Conservation (phyloP, 805 yeast species). For the Cyberlindnera sargentensis region DNA sequence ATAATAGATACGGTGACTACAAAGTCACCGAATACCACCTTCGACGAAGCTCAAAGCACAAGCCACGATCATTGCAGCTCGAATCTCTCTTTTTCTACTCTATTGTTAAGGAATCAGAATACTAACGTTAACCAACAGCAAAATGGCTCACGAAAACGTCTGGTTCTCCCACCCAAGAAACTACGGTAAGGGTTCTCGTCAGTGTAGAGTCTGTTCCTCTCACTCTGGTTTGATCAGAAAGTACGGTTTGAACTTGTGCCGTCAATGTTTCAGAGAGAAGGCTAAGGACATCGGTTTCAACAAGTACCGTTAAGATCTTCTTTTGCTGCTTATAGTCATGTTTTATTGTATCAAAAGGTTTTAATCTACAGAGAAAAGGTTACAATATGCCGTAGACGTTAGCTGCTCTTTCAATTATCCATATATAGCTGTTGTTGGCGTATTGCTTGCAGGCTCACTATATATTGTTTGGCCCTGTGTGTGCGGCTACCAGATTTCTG, state of each 20-base stretch:
- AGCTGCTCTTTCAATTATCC: too few species aligned
- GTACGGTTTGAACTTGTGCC: slow-evolving; percentile 98
- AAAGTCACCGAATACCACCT: too few species aligned
- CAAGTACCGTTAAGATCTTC: slow-evolving; percentile 82
- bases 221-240: slow-evolving; percentile 99
- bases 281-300: slow-evolving; percentile 98
- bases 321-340: slow-evolving; percentile 13
- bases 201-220: slow-evolving; percentile 98
- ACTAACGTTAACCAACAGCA: slow-evolving; percentile 33
- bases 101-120: neutral
- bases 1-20: too few species aligned
- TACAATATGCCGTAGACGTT: neutral
- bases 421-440: too few species aligned
- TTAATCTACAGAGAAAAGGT: slow-evolving; percentile 2
- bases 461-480: neutral
- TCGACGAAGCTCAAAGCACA: too few species aligned
- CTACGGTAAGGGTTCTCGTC: slow-evolving; percentile 99
- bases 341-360: slow-evolving; percentile 17
- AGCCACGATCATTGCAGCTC: too few species aligned
- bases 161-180: slow-evolving; percentile 99
- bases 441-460: neutral
- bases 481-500: neutral
- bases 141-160: slow-evolving; percentile 99
- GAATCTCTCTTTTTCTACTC: too few species aligned
- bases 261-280: slow-evolving; percentile 99